A percentile compares a stretch with the other conserved stretches of the same genome.
Conservation (phyloP, 352 stramenopile genomes). For the Peronospora belbahrii region DNA sequence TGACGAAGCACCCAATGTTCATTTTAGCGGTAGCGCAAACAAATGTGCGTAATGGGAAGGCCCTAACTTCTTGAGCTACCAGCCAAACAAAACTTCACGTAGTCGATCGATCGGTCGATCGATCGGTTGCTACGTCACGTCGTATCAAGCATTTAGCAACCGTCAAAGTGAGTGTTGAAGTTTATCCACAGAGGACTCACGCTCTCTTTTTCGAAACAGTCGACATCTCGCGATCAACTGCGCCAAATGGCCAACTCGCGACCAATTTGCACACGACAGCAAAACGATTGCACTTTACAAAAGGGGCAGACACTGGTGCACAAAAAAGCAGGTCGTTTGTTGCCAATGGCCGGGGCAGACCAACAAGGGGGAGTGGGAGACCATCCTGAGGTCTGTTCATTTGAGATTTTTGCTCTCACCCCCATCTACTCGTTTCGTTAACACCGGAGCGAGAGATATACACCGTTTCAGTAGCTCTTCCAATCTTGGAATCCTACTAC, state of each 20-base stretch:
- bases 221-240: not conserved
- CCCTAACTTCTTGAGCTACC: conserved; percentile 7
- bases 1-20: not conserved
- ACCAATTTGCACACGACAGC: not conserved
- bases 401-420: conserved; percentile 34
- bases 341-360: conserved; percentile 1
- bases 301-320: conserved; percentile 12
- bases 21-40: not conserved
- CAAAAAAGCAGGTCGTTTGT: conserved; percentile 18
- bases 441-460: conserved; percentile 34
- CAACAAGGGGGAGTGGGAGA: conserved; percentile 13
- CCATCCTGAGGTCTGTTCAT: conserved; percentile 20
- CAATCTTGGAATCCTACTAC: conserved; percentile 34
- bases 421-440: conserved; percentile 35
- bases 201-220: conserved; percentile 15
- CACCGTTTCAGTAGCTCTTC: conserved; percentile 36
- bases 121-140: conserved; percentile 19
- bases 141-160: conserved; percentile 15
- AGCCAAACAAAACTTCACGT: conserved; percentile 14
- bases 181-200: not conserved
- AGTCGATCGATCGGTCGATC: conserved; percentile 1
- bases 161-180: not conserved
- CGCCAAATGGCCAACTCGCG: conserved; percentile 1
- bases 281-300: conserved; percentile 10
- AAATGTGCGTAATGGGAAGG: not conserved